A percentile compares a stretch with the other conserved stretches of the same genome.
These are phyloP conservation scores for Colletotrichum melonis DNA, from an alignment of 2,329 filamentous ascomycete species.

Conservation along the genomic window DNA sequence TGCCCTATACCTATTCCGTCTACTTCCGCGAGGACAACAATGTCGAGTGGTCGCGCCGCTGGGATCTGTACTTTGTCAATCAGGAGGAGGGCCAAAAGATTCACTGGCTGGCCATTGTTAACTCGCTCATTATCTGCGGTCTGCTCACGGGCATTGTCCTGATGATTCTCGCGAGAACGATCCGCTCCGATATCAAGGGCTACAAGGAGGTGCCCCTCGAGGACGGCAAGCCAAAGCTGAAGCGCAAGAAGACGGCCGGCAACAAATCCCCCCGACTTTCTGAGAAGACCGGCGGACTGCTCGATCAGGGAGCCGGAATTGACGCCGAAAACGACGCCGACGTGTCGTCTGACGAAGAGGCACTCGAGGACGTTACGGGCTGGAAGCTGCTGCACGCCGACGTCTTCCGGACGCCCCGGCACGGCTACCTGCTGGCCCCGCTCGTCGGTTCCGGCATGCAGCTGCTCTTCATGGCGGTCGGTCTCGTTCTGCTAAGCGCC, in stretches of 20 bases:
- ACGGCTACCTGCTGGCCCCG: constrained; percentile 80
- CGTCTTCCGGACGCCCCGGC: constrained; percentile 80
- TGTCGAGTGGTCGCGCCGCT: constrained; percentile 85
- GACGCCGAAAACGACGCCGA: constrained; percentile 66
- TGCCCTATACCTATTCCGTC: constrained; percentile 90
- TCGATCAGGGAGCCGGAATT: constrained; percentile 65
- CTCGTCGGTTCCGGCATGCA: constrained; percentile 89
- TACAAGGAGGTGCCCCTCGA: constrained; percentile 75
- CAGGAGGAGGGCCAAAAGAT: constrained; percentile 84
- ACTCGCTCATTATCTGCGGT: constrained; percentile 85
- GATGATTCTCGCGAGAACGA: constrained; percentile 83
- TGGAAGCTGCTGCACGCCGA: constrained; percentile 93
- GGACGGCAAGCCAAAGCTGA: constrained; percentile 70
- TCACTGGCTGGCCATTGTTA: constrained; percentile 90
- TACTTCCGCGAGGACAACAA: constrained; percentile 87
- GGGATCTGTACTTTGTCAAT: constrained; percentile 91
- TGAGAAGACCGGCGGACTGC: constrained; percentile 68
- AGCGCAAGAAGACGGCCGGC: constrained; percentile 57
- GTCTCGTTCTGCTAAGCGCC: constrained; percentile 78
- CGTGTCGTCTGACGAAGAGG: constrained; percentile 75
- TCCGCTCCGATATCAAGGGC: constrained; percentile 81
- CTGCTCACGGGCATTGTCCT: constrained; percentile 82
- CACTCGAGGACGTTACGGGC: constrained; percentile 82
- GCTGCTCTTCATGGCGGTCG: constrained; percentile 82
- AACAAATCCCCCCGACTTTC: constrained; percentile 37